Conservation (phyloP, 2,329 filamentous ascomycete genomes). For the Trichoderma koningii region DNA sequence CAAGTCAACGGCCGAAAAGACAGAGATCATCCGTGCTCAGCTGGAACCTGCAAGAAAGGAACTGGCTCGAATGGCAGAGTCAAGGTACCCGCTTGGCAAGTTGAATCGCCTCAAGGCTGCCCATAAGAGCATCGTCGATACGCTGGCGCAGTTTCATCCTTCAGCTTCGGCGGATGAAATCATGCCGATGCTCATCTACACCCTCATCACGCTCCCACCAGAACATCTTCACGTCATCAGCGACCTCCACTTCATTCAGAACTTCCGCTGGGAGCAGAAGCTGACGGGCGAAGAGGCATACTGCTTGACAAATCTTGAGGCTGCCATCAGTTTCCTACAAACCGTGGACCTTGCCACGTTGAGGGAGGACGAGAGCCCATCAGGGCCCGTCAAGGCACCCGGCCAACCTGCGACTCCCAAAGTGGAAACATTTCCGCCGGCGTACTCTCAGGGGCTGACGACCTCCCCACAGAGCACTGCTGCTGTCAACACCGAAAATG, state of each 20-base stretch:
- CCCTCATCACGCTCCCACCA: slow-evolving; percentile 85
- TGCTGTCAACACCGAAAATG: slow-evolving; percentile 39
- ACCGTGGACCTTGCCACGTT: slow-evolving; percentile 92
- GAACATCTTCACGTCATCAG: slow-evolving; percentile 88
- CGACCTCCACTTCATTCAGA: slow-evolving; percentile 91
- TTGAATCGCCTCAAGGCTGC: slow-evolving; percentile 83
- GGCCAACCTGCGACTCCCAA: slow-evolving; percentile 52
- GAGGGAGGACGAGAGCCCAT: slow-evolving; percentile 73
- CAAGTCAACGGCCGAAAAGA: slow-evolving; percentile 55
- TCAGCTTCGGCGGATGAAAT: slow-evolving; percentile 96
- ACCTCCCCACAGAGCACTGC: slow-evolving; percentile 38
- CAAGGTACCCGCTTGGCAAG: slow-evolving; percentile 87
- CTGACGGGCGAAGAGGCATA: slow-evolving; percentile 94
- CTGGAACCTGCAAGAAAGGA: slow-evolving; percentile 70
- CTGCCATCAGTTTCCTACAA: slow-evolving; percentile 89
- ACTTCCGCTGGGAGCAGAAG: slow-evolving; percentile 82
- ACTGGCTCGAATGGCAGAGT: slow-evolving; percentile 79
- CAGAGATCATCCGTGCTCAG: slow-evolving; percentile 69
- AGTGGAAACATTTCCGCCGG: slow-evolving; percentile 59
- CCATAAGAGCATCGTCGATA: slow-evolving; percentile 94
- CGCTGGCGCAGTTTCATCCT: slow-evolving; percentile 65
- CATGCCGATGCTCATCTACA: slow-evolving; percentile 94
- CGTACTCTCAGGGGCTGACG: slow-evolving; percentile 52
- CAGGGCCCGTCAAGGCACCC: slow-evolving; percentile 63
- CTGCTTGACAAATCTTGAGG: slow-evolving; percentile 93